Evolutionary conservation across 352 stramenopile genomes (phyloP), one percentile per base, ranked within the genome.

Genomic region (Pythium rishiriense): DNA sequence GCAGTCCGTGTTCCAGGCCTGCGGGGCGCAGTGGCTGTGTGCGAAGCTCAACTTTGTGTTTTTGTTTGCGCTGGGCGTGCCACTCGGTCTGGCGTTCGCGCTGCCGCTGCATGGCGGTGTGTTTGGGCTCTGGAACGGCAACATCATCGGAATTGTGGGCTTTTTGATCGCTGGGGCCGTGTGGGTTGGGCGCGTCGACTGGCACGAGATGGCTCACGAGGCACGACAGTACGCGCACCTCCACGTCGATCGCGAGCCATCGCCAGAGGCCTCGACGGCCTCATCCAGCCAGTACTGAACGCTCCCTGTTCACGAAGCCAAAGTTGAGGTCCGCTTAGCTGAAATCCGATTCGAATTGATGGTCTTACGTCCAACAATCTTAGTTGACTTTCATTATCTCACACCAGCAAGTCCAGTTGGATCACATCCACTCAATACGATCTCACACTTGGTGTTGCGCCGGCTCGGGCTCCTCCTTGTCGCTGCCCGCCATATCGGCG

Each of bases 81-180:
- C 80, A 11, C 69, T 87, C 19, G 74, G 78, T 0, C 21, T 86
- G 33, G 22, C 72, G 43, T 71, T 87, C 42, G 80, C 78, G 3
- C 68, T 86, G 53, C 45, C 74, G 37, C 70, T 82, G 14, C 50
- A 78, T 17, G 46, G 64, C 14, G 78, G 78, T 10, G 76, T 89
- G 63, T 66, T 81, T 5, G 82, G 82, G 1, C 66, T 91, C 8
- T 91, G 82, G 82, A 62, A 74, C 33, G 82, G 82, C 2, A 78
- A 88, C 26, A 74, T 87, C 59, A 67, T 69, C 22, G 79, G 78
- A 25, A 68, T 73, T 6, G 22, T 78, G 4, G 37, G 76, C 17
- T 85, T 84, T 19, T 58, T 68, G 1, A 29, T 85, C 24, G 74
- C 72, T 28, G 72, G 73, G 2, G 25, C 69, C 33, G 57, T 77